Base-by-base conservation (phyloP, 2,329 filamentous ascomycete species). In the Neofusicoccum sp. region DNA sequence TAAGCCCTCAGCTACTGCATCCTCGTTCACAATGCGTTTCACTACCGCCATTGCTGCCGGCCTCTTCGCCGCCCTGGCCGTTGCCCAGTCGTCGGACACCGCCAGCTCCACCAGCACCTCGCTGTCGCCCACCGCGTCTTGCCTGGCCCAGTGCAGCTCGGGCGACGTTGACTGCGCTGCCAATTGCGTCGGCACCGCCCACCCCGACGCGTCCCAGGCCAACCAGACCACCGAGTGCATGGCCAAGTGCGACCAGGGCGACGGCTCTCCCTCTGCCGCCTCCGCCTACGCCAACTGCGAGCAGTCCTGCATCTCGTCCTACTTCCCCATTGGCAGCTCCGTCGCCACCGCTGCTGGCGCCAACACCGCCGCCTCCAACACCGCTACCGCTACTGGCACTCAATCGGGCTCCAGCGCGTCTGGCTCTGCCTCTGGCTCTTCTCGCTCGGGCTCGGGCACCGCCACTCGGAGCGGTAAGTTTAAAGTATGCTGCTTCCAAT, bases 191-290 rank as follows among this genome's bases (percentile, higher is more conserved):
- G 76, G 79, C 41, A 79, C 81, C 43, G 83, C 84, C 36, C 83
- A 80, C 71, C 83, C 83, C 66, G 80, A 79, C 71, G 76, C 78
- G n/a, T 70, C 71, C 52, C 78, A 82, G 72, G 81, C 77, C 68
- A 79, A 83, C 68, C 76, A 79, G 64, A 85, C 82, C 71, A 83
- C 77, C 70, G 73, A 77, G 54, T 86, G 84, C 68, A 82, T 81
- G 50, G 77, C 77, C 49, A 76, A 79, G 60, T 86, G 84, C 71
- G 79, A 81, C 63, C 82, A 85, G 76, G 83, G 83, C 61, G 77
- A 78, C 66, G 83, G 83, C 48, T 76, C 79, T 34, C 71, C 77
- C 3, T 72, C 71, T 11, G 82, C 80, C 64, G 81, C 79, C 37
- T 66, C 79, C 59, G 73, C 73, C 64, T 85, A 80, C 67, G 76